These are phyloP conservation scores for Cerrena zonata DNA, from an alignment of 1,284 basidiomycete species.

Conservation along the genomic window DNA sequence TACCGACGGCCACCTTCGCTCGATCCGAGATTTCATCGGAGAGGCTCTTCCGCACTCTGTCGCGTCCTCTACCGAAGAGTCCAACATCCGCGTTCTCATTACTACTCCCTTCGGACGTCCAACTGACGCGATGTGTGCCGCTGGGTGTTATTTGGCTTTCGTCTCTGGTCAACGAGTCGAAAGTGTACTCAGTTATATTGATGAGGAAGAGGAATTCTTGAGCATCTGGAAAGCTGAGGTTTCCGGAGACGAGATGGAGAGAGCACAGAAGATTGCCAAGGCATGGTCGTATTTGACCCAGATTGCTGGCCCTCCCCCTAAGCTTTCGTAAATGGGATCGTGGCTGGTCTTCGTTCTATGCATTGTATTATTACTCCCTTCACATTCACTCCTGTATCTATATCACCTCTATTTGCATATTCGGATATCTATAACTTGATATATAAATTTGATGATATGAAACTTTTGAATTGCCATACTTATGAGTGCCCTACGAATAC, in stretches of 20 bases:
- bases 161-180: conserved; percentile 18
- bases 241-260: conserved; percentile 24
- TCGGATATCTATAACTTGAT: too few species aligned
- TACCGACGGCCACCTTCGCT: conserved; percentile 23
- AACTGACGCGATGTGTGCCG: conserved; percentile 24
- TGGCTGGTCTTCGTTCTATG: not conserved
- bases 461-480: too few species aligned
- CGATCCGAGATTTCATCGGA: conserved; percentile 25
- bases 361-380: not conserved
- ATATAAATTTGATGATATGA: too few species aligned
- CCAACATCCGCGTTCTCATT: conserved; percentile 21
- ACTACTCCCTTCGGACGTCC: conserved; percentile 20
- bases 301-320: not conserved
- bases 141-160: conserved; percentile 25
- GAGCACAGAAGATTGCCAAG: conserved; percentile 21
- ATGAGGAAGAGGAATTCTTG: conserved; percentile 21
- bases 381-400: too few species aligned
- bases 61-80: conserved; percentile 6
- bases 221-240: conserved; percentile 30
- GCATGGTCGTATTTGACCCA: conserved; percentile 22
- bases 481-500: too few species aligned
- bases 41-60: conserved; percentile 18
- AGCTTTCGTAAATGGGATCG: too few species aligned
- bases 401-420: too few species aligned
- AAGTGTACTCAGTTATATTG: conserved; percentile 20